Base-by-base conservation (phyloP, 1,284 basidiomycete species). In the Irpex sp. region DNA sequence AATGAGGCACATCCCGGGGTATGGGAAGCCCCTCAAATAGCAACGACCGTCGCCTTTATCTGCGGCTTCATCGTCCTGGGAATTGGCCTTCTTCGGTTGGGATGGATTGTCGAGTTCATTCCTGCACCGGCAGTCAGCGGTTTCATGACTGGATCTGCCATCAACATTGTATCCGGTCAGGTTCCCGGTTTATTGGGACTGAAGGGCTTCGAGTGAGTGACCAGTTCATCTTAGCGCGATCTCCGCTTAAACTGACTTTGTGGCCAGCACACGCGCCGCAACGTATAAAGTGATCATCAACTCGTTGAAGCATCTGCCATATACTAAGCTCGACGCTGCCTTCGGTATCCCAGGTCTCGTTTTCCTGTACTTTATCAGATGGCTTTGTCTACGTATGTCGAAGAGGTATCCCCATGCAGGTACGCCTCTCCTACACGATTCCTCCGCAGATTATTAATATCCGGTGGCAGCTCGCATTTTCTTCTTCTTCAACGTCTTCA, bases 21-120 rank as follows among this genome's bases (percentile, higher is more conserved):
- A 69, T 95, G 85, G 83, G 70, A 75, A 1, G 79, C 78, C 2
- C 87, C 91, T 11, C 81, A 88, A 63, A 98, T 98, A 67, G 97
- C 93, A 2, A 92, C 88, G 11, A 86, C 87, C 0, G 75, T 98
- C 26, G 92, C 96, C 0, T 89, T 98, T 72, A 82, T 97, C 48
- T 92, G 88, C 74, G 96, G 97, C 44, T 93, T 95, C 76, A 93
- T 97, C 75, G 91, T 94, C n/a, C 85, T 98, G 48, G 94, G 85
- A 38, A 89, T 98, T 55, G 96, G 97, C 57, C 77, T 98, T 11
- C 79, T 98, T 5, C 85, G 95, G 48, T 71, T 98, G 5, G 97
- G 97, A 1, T 97, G 95, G 93, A 79, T 98, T 60, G 89, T 98
- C 67, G 96, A 98, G 74, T 96, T 98, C 74, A 98, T 97, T 66